Evolutionary conservation across 179 eudicot genomes (phyloP), one percentile per base, ranked within the genome.

Genomic region (Corrigiola litoralis): DNA sequence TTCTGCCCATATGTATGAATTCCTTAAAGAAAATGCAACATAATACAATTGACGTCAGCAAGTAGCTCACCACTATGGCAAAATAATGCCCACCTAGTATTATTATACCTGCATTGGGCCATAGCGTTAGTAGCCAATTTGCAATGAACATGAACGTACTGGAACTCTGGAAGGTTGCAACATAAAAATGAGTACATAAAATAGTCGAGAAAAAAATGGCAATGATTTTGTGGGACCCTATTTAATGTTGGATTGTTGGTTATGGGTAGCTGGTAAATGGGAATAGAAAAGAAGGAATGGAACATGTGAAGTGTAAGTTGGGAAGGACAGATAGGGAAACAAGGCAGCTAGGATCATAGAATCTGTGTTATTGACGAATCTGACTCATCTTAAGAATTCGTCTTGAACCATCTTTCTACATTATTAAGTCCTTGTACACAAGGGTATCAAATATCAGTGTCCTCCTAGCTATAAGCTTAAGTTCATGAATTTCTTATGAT

Each of bases 191-290:
- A 23, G 23, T 9, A 57, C 38, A 14, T 9, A 38, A 4, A 5
- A 58, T 4, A 6, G 18, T n/a, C 12, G 13, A 11, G 2, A 36
- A 63, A 24, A 51, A 50, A 49, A 21, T 4, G 25, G 18, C 12
- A 49, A 52, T 67, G 61, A 67, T 55, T 55, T 67, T 24, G 55
- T 33, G 55, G 60, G 69, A 12, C 41, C 69, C 12, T 49, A 23
- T 4, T 8, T 24, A 36, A 20, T 6, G 3, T 36, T 1, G 18
- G n/a, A n/a, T 38, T 38, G 2, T 51, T 25, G n/a, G 36, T 27
- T 51, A 51, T 51, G 34, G 54, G 53, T 31, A 49, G 31, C 25
- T 37, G 28, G 36, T 49, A 25, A 34, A 51, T 51, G 59, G 59
- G 45, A 44, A 32, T 23, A 32, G 12, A 23, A 36, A 24, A 25